Evolutionary conservation across 805 yeast genomes (phyloP), one percentile per base, ranked within the genome.

Genomic region (Tetrapisispora arboricola): DNA sequence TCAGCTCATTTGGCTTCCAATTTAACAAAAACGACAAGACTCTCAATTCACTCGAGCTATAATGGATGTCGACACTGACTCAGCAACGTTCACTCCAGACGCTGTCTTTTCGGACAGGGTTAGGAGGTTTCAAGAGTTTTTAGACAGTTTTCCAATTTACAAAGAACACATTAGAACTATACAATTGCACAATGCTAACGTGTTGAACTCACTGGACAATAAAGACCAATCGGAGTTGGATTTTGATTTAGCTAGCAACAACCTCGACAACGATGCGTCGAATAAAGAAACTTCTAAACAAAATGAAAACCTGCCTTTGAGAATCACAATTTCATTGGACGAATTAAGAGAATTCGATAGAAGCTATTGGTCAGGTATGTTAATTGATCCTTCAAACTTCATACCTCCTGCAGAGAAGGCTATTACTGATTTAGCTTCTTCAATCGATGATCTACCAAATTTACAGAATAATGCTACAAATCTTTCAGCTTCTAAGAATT

Each of bases 371-470:
- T 58, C 61, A 2, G 94, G 97, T 0, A 55, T 87, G 9, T 63
- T 92, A 40, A 67, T 75, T 41, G 66, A 66, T 17, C 98, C 98
- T 0, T 78, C 94, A 1, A 95, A 86, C 41, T 88, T 61, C 51
- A 66, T 90, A 22, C 96, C 96, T 5, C 86, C 97, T 6, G 80
- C 88, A 41, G 94, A 88, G 57, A 71, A 80, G 42, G 96, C 96
- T 1, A 66, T 92, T 32, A 71, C 83, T 43, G 95, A 86, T 45
- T 73, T 87, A 11, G 85, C 88, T 10, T 63, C 74, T 55, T 77
- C 88, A 0, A 71, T 86, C n/a, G 56, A 58, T 13, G 55, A 55
- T 28, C 36, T 41, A 8, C 55, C 54, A 5, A 25, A 48, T 22
- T 38, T 41, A 7, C 28, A 36, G 15, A 37, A 66, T 44, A 63